phyloP scores from a whole-genome alignment of 306 rosid species.

The Vigna hirtella region DNA sequence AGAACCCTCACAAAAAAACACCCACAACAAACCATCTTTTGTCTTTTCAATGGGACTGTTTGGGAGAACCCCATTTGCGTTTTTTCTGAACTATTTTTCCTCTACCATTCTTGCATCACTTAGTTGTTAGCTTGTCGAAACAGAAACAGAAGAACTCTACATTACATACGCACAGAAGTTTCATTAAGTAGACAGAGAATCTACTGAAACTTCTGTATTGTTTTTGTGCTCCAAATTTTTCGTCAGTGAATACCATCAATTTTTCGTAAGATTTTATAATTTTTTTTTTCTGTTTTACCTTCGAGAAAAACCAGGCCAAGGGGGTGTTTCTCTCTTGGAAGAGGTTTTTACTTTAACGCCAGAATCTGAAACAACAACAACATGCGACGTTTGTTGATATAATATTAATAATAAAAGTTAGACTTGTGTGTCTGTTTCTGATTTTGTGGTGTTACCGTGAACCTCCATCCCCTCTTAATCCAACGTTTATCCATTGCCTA shows the following conservation, averaged over 20 bases:
- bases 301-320: slow-evolving; percentile 12
- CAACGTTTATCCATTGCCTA: slow-evolving; percentile 33
- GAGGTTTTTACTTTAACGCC: slow-evolving; percentile 32
- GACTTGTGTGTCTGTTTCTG: slow-evolving; percentile 15
- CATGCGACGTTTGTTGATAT: neutral
- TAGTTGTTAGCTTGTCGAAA: slow-evolving; percentile 15
- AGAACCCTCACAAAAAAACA: neutral
- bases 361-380: slow-evolving; percentile 1
- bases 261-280: neutral
- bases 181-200: neutral
- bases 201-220: neutral
- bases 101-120: slow-evolving; percentile 27
- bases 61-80: neutral
- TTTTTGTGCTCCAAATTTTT: neutral
- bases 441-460: neutral
- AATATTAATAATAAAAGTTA: neutral
- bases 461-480: slow-evolving; percentile 20
- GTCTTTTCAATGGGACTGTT: neutral
- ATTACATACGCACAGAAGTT: neutral
- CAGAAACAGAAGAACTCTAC: neutral
- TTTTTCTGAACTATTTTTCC: neutral
- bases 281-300: neutral
- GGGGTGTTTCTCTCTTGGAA: slow-evolving; percentile 20
- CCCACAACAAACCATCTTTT: slow-evolving; percentile 11
- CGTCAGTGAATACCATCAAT: neutral